Conservation (phyloP, 139 green algal genomes). For the Chlorella sorokiniana region DNA sequence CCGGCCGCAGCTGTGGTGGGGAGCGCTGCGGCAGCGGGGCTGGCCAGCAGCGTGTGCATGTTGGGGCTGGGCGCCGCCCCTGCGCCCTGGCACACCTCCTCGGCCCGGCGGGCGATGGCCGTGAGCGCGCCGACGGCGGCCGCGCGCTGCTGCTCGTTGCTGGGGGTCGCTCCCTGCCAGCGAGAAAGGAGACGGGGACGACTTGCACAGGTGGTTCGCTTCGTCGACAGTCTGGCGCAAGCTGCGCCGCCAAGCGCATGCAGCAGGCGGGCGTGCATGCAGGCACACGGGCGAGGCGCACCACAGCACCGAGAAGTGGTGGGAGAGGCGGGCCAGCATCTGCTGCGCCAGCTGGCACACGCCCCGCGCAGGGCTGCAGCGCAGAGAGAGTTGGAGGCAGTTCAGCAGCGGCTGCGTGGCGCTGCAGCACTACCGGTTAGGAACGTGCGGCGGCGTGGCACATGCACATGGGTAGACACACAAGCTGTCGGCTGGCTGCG, state of each 20-base stretch:
- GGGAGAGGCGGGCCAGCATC: constrained; percentile 5
- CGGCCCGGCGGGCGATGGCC: neutral
- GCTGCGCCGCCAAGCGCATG: neutral
- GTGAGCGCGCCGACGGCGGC: neutral
- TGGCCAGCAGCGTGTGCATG: constrained; percentile 13
- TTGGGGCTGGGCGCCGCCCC: neutral
- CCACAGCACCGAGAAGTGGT: constrained; percentile 21
- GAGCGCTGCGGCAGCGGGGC: neutral
- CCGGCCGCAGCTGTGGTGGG: neutral
- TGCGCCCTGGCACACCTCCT: neutral
- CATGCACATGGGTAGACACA: neutral
- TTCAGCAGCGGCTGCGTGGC: neutral
- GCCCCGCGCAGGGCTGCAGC: neutral
- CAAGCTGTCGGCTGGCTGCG: neutral
- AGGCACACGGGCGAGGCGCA: no score
- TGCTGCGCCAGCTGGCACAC: neutral
- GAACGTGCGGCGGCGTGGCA: no score
- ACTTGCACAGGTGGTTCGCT: neutral
- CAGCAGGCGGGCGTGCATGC: neutral
- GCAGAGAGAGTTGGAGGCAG: neutral
- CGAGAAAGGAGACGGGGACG: neutral
- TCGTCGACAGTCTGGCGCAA: neutral
- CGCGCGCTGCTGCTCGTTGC: constrained; percentile 16
- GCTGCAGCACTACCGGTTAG: neutral
- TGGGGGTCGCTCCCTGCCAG: constrained; percentile 22